Conservation (phyloP, 2,329 filamentous ascomycete species). For the Epichloe glyceriae region DNA sequence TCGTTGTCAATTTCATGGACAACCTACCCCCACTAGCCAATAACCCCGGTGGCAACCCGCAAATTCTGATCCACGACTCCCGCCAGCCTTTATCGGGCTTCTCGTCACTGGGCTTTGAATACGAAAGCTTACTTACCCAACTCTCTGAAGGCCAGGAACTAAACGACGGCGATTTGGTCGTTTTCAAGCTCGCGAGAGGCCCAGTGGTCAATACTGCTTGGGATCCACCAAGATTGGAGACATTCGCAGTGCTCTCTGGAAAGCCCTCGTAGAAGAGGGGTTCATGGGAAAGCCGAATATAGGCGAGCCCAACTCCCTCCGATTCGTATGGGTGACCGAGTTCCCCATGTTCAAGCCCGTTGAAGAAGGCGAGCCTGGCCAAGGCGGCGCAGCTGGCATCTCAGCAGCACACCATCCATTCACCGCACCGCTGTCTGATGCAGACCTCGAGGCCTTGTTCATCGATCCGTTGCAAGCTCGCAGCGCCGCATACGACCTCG, state of each 20-base stretch:
- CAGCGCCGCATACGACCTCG: slow-evolving; percentile 90
- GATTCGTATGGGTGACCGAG: slow-evolving; percentile 74
- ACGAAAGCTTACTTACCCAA: slow-evolving; percentile 42
- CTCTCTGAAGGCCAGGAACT: slow-evolving; percentile 29
- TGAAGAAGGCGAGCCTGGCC: slow-evolving; percentile 52
- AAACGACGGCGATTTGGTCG: slow-evolving; percentile 55
- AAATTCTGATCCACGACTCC: slow-evolving; percentile 62
- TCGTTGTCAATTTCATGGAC: slow-evolving; percentile 61
- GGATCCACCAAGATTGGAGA: slow-evolving; percentile 63
- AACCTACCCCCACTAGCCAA: slow-evolving; percentile 44
- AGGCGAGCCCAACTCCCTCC: slow-evolving; percentile 32
- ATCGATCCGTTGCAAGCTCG: slow-evolving; percentile 57
- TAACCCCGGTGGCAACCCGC: slow-evolving; percentile 67
- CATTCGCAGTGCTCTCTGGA: slow-evolving; percentile 57
- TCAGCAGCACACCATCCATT: slow-evolving; percentile 91
- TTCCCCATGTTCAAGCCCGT: slow-evolving; percentile 86
- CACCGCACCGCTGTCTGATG: slow-evolving; percentile 63
- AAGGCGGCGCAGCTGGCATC: slow-evolving; percentile 70
- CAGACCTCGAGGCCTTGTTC: slow-evolving; percentile 62
- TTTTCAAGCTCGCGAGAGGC: slow-evolving; percentile 66
- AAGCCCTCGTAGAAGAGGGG: slow-evolving; percentile 49
- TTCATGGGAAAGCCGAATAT: slow-evolving; percentile 34
- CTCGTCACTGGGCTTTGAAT: slow-evolving; percentile 54
- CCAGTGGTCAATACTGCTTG: slow-evolving; percentile 36
- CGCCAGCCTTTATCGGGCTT: slow-evolving; percentile 65